Evolutionary conservation across 1,284 basidiomycete genomes (phyloP).

Genomic region (Fomes fomentarius): DNA sequence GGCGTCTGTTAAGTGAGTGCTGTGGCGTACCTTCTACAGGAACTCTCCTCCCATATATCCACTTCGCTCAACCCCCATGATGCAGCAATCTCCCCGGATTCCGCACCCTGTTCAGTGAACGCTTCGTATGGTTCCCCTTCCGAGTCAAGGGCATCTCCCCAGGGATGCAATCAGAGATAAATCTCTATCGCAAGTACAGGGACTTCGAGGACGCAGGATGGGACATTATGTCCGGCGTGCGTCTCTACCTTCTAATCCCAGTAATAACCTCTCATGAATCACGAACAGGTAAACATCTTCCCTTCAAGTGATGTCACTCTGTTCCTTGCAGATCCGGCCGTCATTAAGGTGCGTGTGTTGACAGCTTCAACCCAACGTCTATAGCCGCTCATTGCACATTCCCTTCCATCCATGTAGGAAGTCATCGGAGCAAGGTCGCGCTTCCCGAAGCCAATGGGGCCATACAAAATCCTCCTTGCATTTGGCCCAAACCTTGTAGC

Average conservation of each 20-base stretch:
- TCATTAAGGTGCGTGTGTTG: conserved; percentile 21
- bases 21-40: background rate
- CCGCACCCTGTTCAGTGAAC: conserved; percentile 28
- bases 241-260: conserved; percentile 8
- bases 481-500: conserved; percentile 59
- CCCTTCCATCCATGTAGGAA: conserved; percentile 17
- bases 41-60: no score
- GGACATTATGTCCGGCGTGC: conserved; percentile 31
- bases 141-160: conserved; percentile 26
- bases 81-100: conserved; percentile 28
- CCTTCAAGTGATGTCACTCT: conserved; percentile 23
- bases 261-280: background rate
- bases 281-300: conserved; percentile 14
- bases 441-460: conserved; percentile 41
- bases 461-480: conserved; percentile 38
- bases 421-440: conserved; percentile 27
- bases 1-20: conserved; percentile 25
- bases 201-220: conserved; percentile 28
- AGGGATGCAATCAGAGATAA: conserved; percentile 23
- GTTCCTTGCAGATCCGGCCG: conserved; percentile 29
- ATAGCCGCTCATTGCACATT: background rate
- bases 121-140: conserved; percentile 26
- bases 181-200: conserved; percentile 25
- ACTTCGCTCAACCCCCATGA: no score
- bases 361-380: background rate